These are phyloP conservation scores for Penicillium sp. DNA, from an alignment of 2,329 filamentous ascomycete genomes.

Conservation along the genomic window DNA sequence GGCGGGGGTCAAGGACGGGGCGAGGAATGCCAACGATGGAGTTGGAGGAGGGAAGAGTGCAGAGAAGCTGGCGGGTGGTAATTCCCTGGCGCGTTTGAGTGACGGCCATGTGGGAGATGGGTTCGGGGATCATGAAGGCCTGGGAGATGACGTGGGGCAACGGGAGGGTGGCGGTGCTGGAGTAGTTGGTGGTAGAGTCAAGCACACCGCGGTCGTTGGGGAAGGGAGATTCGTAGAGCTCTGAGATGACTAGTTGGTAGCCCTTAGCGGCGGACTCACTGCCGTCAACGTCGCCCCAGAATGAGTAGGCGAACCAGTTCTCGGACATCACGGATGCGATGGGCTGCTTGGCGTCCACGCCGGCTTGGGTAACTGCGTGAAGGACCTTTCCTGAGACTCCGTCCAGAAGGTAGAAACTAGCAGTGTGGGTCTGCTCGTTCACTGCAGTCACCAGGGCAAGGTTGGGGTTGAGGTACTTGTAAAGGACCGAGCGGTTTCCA, in stretches of 20 bases:
- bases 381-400: slow-evolving; percentile 81
- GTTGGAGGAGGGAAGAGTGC: slow-evolving; percentile 70
- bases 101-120: slow-evolving; percentile 76
- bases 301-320: slow-evolving; percentile 93
- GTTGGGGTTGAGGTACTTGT: slow-evolving; percentile 95
- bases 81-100: slow-evolving; percentile 93
- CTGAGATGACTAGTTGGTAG: slow-evolving; percentile 80
- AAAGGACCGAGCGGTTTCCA: slow-evolving; percentile 86
- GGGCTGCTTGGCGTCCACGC: slow-evolving; percentile 70
- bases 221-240: slow-evolving; percentile 83
- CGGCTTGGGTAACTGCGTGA: slow-evolving; percentile 66
- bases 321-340: slow-evolving; percentile 80
- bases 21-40: slow-evolving; percentile 79
- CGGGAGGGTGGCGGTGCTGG: slow-evolving; percentile 59
- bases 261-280: slow-evolving; percentile 64
- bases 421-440: slow-evolving; percentile 54
- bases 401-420: slow-evolving; percentile 79
- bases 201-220: slow-evolving; percentile 83
- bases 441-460: slow-evolving; percentile 72
- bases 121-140: slow-evolving; percentile 74
- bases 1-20: slow-evolving; percentile 75
- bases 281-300: slow-evolving; percentile 56
- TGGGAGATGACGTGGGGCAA: slow-evolving; percentile 77
- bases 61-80: slow-evolving; percentile 76
- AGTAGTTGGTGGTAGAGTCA: slow-evolving; percentile 69